Evolutionary conservation across 345 rosid species (phyloP).

Genomic region (Brassica nigra): DNA sequence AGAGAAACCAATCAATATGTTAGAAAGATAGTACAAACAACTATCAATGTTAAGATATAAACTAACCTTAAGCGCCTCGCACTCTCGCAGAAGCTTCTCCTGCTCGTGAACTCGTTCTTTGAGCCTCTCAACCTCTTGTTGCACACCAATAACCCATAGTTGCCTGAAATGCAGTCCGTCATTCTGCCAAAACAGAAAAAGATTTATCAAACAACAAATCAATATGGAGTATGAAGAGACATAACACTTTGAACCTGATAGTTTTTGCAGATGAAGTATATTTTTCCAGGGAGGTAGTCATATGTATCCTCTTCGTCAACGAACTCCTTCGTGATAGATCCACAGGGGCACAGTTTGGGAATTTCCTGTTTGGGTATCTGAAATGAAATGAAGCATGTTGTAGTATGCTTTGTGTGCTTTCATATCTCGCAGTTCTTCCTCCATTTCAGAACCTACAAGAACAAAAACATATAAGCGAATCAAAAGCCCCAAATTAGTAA

Average conservation of each 20-base stretch:
- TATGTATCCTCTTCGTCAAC: not conserved
- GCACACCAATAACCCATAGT: not conserved
- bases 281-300: not conserved
- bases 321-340: not conserved
- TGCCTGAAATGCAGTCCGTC: not conserved
- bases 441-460: too few species aligned
- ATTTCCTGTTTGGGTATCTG: too few species aligned
- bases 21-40: too few species aligned
- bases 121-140: not conserved
- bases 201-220: too few species aligned
- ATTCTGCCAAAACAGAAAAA: not conserved
- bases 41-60: too few species aligned
- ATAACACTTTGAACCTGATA: not conserved
- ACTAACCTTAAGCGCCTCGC: not conserved
- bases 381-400: too few species aligned
- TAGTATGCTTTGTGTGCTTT: too few species aligned
- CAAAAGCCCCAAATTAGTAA: too few species aligned
- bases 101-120: not conserved
- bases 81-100: not conserved
- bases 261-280: not conserved
- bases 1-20: not conserved
- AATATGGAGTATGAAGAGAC: too few species aligned
- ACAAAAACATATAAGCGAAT: too few species aligned
- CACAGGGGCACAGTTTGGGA: too few species aligned
- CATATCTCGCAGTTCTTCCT: too few species aligned